Base-by-base conservation (phyloP, 176 grass and related monocot genomes). In the Thinopyrum elongatum region DNA sequence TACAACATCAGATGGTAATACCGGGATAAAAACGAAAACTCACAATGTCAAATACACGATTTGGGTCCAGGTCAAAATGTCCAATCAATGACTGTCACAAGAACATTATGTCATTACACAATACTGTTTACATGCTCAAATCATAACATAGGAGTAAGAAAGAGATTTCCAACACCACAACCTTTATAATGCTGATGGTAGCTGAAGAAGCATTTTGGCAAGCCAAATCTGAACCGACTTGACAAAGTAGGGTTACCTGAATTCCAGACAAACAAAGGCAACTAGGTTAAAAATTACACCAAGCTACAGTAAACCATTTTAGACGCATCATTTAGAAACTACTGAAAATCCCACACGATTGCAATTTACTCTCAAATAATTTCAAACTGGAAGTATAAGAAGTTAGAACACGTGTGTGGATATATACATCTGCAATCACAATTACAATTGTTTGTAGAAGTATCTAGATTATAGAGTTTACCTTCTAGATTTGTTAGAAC, bases 1-100 rank as follows among this genome's bases (percentile, higher is more conserved):
- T 31, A 53, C 61, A 66, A 80, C 14, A 41, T 59, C 22, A 64
- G 22, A 38, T 28, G 30, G 76, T 65, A 85, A 58, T 57, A 79
- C 76, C 14, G 9, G 34, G 28, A 35, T 27, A 86, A 64, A 87
- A 90, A 78, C 65, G 28, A 80, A 71, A 68, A 90, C 97, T 99
- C 93, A 99, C 97, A 88, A 99, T 97, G 87, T 99, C 94, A 91
- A 97, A 99, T 73, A 97, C 94, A 75, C 90, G 97, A 89, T 99
- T 99, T 7, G 97, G 94, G 28, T 99, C 97, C 90, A 99, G 76
- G 87, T 99, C 97, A 87, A 99, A 99, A 91, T 99, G 97, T 23
- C 97, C 97, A 61, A 99, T 99, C 86, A 99, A 90, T 80, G 97
- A 99, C 97, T 99, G 88, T 47, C 80, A 84, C 63, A 78, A 57